Evolutionary conservation across 108 stramenopile species (phyloP).

Genomic region (Fragilaria crotonensis): DNA sequence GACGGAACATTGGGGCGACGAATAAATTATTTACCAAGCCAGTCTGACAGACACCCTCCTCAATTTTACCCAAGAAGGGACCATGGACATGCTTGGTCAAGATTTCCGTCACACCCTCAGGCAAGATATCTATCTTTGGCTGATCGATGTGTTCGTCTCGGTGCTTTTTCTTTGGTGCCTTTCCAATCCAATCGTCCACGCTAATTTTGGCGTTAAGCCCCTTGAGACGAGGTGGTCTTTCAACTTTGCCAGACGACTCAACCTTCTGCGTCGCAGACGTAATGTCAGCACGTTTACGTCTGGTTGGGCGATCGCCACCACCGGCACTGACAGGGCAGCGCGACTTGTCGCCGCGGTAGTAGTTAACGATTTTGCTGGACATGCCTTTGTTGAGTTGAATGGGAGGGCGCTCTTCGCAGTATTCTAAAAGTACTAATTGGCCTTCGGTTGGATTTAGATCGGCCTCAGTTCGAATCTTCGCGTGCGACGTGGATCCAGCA

Average conservation of each 20-base stretch:
- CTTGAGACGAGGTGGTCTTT: slow-evolving; percentile 50
- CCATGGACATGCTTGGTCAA: slow-evolving; percentile 77
- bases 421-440: slow-evolving; percentile 70
- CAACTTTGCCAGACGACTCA: slow-evolving; percentile 23
- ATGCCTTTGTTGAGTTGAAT: slow-evolving; percentile 78
- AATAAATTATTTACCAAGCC: slow-evolving; percentile 78
- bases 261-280: slow-evolving; percentile 21
- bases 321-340: slow-evolving; percentile 80
- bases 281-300: slow-evolving; percentile 53
- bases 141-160: slow-evolving; percentile 52
- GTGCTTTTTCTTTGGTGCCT: slow-evolving; percentile 45
- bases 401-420: slow-evolving; percentile 79
- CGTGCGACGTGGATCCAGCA: slow-evolving; percentile 59
- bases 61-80: slow-evolving; percentile 82
- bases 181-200: slow-evolving; percentile 72
- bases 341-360: slow-evolving; percentile 80
- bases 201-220: slow-evolving; percentile 53
- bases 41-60: slow-evolving; percentile 72
- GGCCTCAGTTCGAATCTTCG: slow-evolving; percentile 69
- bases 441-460: slow-evolving; percentile 73
- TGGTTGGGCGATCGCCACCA: slow-evolving; percentile 78
- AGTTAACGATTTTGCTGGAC: slow-evolving; percentile 81
- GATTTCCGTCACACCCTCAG: slow-evolving; percentile 84
- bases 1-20: slow-evolving; percentile 78
- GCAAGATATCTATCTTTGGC: slow-evolving; percentile 51